Evolutionary conservation across 106 monocot genomes (phyloP), one percentile per base, ranked within the genome.

Genomic region (Dendrobium nobile): DNA sequence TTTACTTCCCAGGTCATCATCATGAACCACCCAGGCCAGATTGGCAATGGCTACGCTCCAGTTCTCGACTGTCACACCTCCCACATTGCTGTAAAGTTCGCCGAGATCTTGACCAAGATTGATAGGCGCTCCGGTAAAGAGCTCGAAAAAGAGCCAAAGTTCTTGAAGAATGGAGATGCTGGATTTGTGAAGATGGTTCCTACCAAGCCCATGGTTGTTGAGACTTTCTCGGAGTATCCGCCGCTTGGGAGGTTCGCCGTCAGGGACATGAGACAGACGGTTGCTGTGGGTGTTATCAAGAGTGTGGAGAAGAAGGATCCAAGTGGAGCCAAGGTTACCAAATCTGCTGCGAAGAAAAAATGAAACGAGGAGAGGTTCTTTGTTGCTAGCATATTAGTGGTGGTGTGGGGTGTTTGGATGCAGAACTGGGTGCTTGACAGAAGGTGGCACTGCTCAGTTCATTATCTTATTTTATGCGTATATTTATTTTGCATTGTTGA

Each of bases 211-310:
- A 90, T 93, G 92, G 92, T 93, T 17, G 92, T 93, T 47, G 92
- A 93, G 83, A 90, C 92, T 13, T 93, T 93, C 85, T 79, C 90
- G 2, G 90, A 86, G 83, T 93, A 93, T 78, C 90, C 92, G 0
- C 92, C 92, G 0, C 84, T 93, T 0, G 92, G 92, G 18, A 77
- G 90, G 64, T 90, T 93, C 73, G 88, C 92, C 26, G 90, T 93
- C 0, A 82, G 90, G 79, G 92, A 93, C 85, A 88, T 90, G 93
- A 84, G 93, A 72, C 90, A 93, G 87, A 93, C 93, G 0, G 93
- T 93, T 10, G 93, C 90, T 24, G 93, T 90, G 10, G 93, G 93
- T 47, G 93, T 93, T 20, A 93, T 93, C 86, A 93, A 93, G 88
- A 87, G 79, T 7, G 90, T 93, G 2, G 92, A 90, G 79, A 93